phyloP scores from a whole-genome alignment of 495 filamentous ascomycete genomes.

The Elasticomyces elasticus region DNA sequence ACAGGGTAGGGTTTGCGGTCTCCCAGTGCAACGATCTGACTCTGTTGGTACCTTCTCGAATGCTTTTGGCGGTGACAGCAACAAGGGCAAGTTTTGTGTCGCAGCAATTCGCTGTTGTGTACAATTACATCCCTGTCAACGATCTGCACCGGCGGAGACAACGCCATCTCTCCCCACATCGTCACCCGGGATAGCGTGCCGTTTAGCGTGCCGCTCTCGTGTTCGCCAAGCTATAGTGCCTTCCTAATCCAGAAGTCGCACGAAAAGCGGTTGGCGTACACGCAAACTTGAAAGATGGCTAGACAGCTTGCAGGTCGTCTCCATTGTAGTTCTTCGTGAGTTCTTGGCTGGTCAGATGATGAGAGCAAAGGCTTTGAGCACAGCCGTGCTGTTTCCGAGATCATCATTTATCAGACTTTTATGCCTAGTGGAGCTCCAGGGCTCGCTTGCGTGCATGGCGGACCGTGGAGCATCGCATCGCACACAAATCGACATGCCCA shows the following conservation, averaged over 20 bases:
- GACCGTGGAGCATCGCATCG: background rate
- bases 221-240: background rate
- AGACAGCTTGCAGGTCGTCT: too few relatives aligned
- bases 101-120: background rate
- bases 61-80: background rate
- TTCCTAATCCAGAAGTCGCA: background rate
- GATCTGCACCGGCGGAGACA: background rate
- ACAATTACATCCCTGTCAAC: background rate
- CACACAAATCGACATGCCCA: too few relatives aligned
- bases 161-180: background rate
- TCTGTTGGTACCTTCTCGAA: background rate
- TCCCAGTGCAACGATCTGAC: background rate
- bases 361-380: too few relatives aligned
- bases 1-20: background rate
- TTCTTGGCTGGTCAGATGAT: too few relatives aligned
- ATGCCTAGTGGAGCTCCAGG: too few relatives aligned
- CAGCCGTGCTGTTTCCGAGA: too few relatives aligned
- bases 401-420: too few relatives aligned
- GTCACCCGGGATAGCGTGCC: too few relatives aligned
- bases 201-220: background rate
- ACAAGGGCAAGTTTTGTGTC: slow-evolving; percentile 2
- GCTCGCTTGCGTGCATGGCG: background rate
- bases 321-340: too few relatives aligned
- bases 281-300: too few relatives aligned
- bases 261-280: too few relatives aligned